phyloP scores from a whole-genome alignment of 768 basidiomycete genomes.

The Mycena capillaripes region DNA sequence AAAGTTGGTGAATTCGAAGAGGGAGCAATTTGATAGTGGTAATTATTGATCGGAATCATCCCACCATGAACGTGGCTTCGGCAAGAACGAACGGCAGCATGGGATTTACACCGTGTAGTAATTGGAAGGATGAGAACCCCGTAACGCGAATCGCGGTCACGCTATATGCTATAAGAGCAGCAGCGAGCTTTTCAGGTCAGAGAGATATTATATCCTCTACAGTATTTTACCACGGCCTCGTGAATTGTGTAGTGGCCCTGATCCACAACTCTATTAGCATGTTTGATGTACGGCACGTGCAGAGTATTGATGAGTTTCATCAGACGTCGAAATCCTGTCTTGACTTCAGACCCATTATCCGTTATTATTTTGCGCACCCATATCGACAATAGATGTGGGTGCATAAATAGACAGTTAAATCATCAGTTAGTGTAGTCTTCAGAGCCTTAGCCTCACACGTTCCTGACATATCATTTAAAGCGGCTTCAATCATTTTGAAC shows the following conservation, averaged over 20 bases:
- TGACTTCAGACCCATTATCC: constrained; percentile 41
- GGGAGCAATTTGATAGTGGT: neutral
- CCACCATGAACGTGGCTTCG: neutral
- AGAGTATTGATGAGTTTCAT: constrained; percentile 27
- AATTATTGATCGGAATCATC: neutral
- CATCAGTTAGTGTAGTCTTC: constrained; percentile 19
- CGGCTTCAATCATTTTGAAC: constrained; percentile 8
- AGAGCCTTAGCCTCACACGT: constrained; percentile 46
- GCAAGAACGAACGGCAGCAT: constrained; percentile 5
- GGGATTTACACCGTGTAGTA: constrained; percentile 8
- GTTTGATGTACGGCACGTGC: constrained; percentile 47
- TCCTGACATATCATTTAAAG: constrained; percentile 47
- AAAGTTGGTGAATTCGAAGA: neutral
- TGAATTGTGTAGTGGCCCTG: constrained; percentile 47
- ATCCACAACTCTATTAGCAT: constrained; percentile 55
- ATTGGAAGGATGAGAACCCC: constrained; percentile 37
- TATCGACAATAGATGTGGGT: constrained; percentile 51
- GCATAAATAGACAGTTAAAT: constrained; percentile 46
- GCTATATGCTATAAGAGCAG: constrained; percentile 41
- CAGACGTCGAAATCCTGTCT: constrained; percentile 36
- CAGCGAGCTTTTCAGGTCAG: constrained; percentile 40
- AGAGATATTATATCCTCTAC: constrained; percentile 26
- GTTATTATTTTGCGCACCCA: constrained; percentile 44
- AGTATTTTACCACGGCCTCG: constrained; percentile 47
- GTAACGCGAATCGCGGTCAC: constrained; percentile 38